Conservation (phyloP, 805 yeast species). For the Metschnikowia peoriensis region DNA sequence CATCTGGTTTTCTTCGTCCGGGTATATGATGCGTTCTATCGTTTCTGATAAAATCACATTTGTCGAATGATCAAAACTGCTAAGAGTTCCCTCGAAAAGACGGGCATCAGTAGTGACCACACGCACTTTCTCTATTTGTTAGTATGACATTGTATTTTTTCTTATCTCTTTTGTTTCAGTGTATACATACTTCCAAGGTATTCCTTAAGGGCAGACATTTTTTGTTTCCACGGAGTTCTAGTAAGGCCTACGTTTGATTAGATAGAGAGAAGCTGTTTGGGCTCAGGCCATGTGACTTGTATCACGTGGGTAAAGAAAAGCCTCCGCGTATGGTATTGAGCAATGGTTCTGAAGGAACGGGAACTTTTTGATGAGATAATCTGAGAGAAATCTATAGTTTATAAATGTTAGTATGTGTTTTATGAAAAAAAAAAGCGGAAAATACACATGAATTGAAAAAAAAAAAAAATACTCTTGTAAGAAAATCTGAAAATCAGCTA, state of each 20-base stretch:
- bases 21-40: constrained; percentile 48
- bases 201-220: constrained; percentile 31
- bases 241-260: not conserved
- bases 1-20: constrained; percentile 40
- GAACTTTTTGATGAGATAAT: too few species aligned
- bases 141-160: constrained; percentile 10
- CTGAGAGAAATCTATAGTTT: too few species aligned
- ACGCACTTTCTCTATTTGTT: constrained; percentile 44
- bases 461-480: too few species aligned
- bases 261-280: not conserved
- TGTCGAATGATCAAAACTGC: constrained; percentile 64
- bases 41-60: constrained; percentile 56
- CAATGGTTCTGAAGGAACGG: too few species aligned
- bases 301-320: not conserved
- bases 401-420: too few species aligned
- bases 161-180: not conserved
- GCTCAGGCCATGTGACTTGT: not conserved
- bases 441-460: too few species aligned
- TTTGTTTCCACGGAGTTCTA: constrained; percentile 2
- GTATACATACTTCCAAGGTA: constrained; percentile 34
- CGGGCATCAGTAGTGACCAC: constrained; percentile 59
- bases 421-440: too few species aligned
- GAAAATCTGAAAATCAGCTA: too few species aligned
- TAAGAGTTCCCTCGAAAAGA: constrained; percentile 43
- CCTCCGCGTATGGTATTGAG: too few species aligned